Percentiles rank a stretch among this genome's conserved stretches.
phyloP scores from a whole-genome alignment of 495 filamentous ascomycete genomes.

The Rusavskia elegans region DNA sequence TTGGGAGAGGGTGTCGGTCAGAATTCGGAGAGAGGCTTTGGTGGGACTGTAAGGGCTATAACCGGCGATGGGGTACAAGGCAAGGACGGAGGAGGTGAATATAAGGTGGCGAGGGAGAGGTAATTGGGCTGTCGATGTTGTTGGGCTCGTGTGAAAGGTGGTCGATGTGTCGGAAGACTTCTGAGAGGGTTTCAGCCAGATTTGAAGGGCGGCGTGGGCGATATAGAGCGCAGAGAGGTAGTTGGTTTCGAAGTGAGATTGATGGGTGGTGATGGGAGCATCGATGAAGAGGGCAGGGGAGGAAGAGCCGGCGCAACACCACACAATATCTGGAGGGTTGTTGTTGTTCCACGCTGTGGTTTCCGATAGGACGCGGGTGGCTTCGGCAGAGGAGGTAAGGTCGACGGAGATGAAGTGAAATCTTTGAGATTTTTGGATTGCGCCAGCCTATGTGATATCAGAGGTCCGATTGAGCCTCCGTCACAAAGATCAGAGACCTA shows the following conservation, averaged over 20 bases:
- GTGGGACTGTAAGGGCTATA: conserved; percentile 73
- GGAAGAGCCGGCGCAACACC: conserved; percentile 75
- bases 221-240: conserved; percentile 84
- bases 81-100: conserved; percentile 66
- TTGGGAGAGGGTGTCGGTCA: conserved; percentile 68
- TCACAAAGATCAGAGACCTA: neutral
- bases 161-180: conserved; percentile 15
- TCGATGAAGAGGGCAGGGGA: conserved; percentile 69
- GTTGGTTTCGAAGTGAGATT: conserved; percentile 77
- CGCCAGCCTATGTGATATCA: conserved; percentile 31
- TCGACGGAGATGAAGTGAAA: conserved; percentile 81
- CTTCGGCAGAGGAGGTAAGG: conserved; percentile 52
- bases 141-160: neutral
- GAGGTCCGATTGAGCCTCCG: neutral
- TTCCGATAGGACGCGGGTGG: conserved; percentile 49
- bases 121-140: conserved; percentile 12
- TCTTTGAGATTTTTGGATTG: conserved; percentile 47
- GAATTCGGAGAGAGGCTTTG: conserved; percentile 70
- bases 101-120: conserved; percentile 54
- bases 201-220: conserved; percentile 44
- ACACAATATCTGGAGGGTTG: conserved; percentile 64
- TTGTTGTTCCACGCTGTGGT: conserved; percentile 73
- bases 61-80: conserved; percentile 64
- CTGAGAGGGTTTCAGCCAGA: conserved; percentile 28
- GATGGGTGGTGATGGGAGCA: conserved; percentile 41